phyloP scores from a whole-genome alignment of 768 basidiomycete genomes.

The Lactarius trivialis region DNA sequence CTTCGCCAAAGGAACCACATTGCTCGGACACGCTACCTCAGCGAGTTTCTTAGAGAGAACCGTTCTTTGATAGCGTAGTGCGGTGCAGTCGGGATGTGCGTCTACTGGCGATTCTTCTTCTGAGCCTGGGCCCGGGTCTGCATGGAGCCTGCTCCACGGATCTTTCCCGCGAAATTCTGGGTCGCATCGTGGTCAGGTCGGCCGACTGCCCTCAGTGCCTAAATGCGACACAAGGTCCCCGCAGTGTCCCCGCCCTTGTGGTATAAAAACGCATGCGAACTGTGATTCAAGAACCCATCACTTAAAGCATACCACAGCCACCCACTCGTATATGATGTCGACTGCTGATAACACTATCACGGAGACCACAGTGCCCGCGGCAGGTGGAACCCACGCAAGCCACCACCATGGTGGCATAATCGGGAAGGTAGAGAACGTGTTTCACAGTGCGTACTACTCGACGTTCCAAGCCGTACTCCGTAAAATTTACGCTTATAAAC shows the following conservation, averaged over 20 bases:
- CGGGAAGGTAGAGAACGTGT: not conserved
- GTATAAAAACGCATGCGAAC: not conserved
- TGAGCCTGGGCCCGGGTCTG: not conserved
- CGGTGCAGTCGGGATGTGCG: not conserved
- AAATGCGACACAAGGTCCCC: too few relatives aligned
- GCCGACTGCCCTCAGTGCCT: too few relatives aligned
- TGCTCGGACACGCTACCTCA: not conserved
- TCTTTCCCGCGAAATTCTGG: not conserved
- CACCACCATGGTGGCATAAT: not conserved
- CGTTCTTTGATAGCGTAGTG: too few relatives aligned
- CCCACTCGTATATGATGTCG: not conserved
- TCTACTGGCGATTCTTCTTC: not conserved
- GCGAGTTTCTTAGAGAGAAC: not conserved
- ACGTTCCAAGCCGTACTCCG: not conserved
- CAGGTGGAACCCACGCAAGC: not conserved
- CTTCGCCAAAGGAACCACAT: not conserved
- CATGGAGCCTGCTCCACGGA: not conserved
- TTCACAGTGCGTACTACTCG: not conserved
- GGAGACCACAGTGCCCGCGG: not conserved
- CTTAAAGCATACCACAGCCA: not conserved
- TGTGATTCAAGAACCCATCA: not conserved
- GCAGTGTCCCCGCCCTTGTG: too few relatives aligned
- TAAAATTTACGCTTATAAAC: not conserved
- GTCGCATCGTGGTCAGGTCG: not conserved
- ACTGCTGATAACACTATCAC: not conserved